Evolutionary conservation across 1,284 basidiomycete genomes (phyloP).

Genomic region (Malassezia restricta): DNA sequence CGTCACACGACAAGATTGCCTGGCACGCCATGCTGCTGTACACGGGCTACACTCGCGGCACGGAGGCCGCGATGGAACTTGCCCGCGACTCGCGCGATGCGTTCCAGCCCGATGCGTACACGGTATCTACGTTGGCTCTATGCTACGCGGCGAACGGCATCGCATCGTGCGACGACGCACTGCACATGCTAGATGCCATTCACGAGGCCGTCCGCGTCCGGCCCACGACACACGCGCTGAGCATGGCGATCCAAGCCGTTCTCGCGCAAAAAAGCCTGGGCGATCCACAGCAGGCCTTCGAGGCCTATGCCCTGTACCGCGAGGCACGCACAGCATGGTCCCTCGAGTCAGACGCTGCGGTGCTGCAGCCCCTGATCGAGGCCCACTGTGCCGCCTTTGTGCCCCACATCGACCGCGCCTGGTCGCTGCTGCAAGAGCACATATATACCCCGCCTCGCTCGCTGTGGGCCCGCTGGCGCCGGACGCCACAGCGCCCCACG

Average conservation of each 20-base stretch:
- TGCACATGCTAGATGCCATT: slow-evolving; percentile 18
- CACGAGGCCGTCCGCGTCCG: slow-evolving; percentile 8
- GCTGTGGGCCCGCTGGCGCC: background rate
- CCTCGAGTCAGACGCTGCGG: slow-evolving; percentile 16
- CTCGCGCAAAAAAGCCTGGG: background rate
- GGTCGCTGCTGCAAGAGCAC: slow-evolving; percentile 20
- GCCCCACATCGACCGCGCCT: slow-evolving; percentile 21
- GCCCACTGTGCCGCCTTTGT: slow-evolving; percentile 31
- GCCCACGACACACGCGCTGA: slow-evolving; percentile 6
- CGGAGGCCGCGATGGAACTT: slow-evolving; percentile 12
- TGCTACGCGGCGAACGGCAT: slow-evolving; percentile 10
- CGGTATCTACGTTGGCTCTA: slow-evolving; percentile 14
- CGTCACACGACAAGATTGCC: background rate
- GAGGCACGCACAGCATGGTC: slow-evolving; percentile 10
- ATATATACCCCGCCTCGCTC: background rate
- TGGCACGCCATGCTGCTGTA: slow-evolving; percentile 20
- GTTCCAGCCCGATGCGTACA: background rate
- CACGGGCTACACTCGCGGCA: slow-evolving; percentile 10
- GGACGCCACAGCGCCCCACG: background rate
- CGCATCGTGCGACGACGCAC: slow-evolving; percentile 26
- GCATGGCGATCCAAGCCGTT: slow-evolving; percentile 15
- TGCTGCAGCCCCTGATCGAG: slow-evolving; percentile 23
- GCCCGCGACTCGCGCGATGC: slow-evolving; percentile 2
- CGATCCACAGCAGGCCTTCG: slow-evolving; percentile 18
- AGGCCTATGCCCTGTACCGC: slow-evolving; percentile 26